These are phyloP conservation scores for Trichosporon sp. DNA, from an alignment of 1,284 basidiomycete genomes.

Conservation along the genomic window DNA sequence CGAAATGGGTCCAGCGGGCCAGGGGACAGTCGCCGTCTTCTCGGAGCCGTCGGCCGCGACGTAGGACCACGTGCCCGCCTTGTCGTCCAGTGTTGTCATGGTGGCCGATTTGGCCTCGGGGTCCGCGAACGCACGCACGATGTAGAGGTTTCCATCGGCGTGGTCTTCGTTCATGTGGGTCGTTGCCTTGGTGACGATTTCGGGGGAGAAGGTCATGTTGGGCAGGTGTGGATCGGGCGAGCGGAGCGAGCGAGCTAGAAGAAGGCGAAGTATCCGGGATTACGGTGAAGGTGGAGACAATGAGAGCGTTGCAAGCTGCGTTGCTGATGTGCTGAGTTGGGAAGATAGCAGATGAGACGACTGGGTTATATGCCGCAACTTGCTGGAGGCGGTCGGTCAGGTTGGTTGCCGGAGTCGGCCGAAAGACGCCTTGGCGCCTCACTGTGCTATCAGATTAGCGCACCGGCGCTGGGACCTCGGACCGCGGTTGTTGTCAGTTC, in stretches of 20 bases:
- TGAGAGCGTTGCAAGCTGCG: too few species aligned
- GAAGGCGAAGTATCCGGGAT: too few species aligned
- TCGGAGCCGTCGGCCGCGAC: neutral
- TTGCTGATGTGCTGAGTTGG: too few species aligned
- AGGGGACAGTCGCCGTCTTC: neutral
- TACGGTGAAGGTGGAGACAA: neutral
- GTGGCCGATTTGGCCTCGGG: neutral
- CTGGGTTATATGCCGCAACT: too few species aligned
- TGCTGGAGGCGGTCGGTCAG: too few species aligned
- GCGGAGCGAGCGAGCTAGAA: neutral
- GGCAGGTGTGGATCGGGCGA: neutral
- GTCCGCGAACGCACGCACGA: conserved; percentile 7
- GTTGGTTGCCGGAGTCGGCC: neutral
- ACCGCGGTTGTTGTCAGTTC: too few species aligned
- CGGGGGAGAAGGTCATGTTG: neutral
- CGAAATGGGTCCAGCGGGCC: neutral
- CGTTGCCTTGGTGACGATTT: neutral
- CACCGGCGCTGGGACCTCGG: neutral
- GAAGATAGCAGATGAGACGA: too few species aligned
- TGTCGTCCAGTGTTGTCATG: neutral
- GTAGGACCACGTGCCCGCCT: conserved; percentile 2
- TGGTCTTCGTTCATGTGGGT: conserved; percentile 8
- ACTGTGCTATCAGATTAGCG: neutral
- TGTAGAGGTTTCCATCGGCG: conserved; percentile 8
- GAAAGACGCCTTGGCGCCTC: neutral